Evolutionary conservation across 306 rosid genomes (phyloP), one percentile per base, ranked within the genome.

Genomic region (Canavalia ensiformis): DNA sequence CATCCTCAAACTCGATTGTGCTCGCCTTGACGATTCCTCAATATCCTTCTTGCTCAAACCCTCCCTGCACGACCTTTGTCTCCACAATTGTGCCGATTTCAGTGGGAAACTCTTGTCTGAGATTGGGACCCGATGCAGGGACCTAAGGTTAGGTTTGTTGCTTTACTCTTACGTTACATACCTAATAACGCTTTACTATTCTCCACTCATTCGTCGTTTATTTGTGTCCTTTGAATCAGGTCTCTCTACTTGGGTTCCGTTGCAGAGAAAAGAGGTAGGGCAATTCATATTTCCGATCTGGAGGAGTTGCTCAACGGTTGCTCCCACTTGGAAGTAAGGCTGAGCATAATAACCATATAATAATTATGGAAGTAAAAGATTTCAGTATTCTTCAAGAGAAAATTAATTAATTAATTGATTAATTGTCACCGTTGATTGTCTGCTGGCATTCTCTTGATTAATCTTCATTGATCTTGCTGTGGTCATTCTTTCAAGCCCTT

Each of bases 161-260:
- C 13, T 3, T 13, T 1, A 2, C 25, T 51, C 6, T 7, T 73
- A 66, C 85, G 87, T 75, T 18, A 18, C 25, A 18, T 18, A 18
- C 25, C 25, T 18, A 18, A 18, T 18, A 18, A 18, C 25, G 0
- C 25, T 18, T 18, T 18, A 18, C 25, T 18, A 18, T 18, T 18
- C 25, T 18, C 0, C 25, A 18, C 25, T 18, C 25, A 18, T 18
- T 18, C 25, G 0, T 18, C 25, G 25, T 0, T 18, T 18, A 79
- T 86, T 78, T 77, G 42, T 74, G 65, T 75, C 55, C 75, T 55
- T 18, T 18, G 25, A 37, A 37, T 87, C 89, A 91, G 96, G 93
- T 90, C 92, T 81, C 97, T 95, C 77, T 93, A 88, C 84, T 86
- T 95, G 93, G 94, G 98, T 25, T 95, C 97, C 2, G 94, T 95